Percentiles rank a stretch among this genome's conserved stretches.
Evolutionary conservation across 225 moss, liverwort and hornwort species (phyloP).

Genomic region (Climacium dendroides): DNA sequence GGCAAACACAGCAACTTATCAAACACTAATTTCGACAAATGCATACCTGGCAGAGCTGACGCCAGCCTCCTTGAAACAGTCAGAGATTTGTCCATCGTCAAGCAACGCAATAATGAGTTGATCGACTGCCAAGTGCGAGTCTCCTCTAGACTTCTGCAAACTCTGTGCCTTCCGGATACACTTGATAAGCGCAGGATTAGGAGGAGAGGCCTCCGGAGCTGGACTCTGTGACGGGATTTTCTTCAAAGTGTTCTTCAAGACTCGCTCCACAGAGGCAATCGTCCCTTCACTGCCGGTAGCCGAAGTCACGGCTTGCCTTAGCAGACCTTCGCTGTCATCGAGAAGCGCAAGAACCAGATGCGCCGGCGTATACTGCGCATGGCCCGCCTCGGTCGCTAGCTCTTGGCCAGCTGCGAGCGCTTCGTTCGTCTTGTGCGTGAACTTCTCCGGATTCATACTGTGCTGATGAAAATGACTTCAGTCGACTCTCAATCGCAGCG

Average conservation of each 20-base stretch:
- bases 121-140: slow-evolving; percentile 82
- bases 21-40: not conserved
- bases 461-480: not conserved
- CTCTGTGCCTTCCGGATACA: slow-evolving; percentile 67
- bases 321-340: slow-evolving; percentile 57
- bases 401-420: slow-evolving; percentile 86
- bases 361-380: slow-evolving; percentile 75
- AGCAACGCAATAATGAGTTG: slow-evolving; percentile 72
- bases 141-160: slow-evolving; percentile 67
- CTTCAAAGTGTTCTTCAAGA: slow-evolving; percentile 47
- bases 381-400: slow-evolving; percentile 63
- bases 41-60: slow-evolving; percentile 38
- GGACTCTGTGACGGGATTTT: slow-evolving; percentile 75
- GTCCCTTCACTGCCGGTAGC: slow-evolving; percentile 46
- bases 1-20: not conserved
- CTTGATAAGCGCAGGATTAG: slow-evolving; percentile 72
- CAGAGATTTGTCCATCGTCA: slow-evolving; percentile 63
- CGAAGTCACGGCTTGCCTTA: slow-evolving; percentile 44
- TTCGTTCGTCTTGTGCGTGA: slow-evolving; percentile 95
- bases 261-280: slow-evolving; percentile 55
- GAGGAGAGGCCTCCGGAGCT: slow-evolving; percentile 73
- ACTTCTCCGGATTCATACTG: slow-evolving; percentile 85
- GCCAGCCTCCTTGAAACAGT: slow-evolving; percentile 82
- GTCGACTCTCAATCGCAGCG: not conserved
- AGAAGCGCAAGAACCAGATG: slow-evolving; percentile 67